Evolutionary conservation across 257 asterid genomes (phyloP), one percentile per base, ranked within the genome.

Genomic region (Leonotis leonurus): DNA sequence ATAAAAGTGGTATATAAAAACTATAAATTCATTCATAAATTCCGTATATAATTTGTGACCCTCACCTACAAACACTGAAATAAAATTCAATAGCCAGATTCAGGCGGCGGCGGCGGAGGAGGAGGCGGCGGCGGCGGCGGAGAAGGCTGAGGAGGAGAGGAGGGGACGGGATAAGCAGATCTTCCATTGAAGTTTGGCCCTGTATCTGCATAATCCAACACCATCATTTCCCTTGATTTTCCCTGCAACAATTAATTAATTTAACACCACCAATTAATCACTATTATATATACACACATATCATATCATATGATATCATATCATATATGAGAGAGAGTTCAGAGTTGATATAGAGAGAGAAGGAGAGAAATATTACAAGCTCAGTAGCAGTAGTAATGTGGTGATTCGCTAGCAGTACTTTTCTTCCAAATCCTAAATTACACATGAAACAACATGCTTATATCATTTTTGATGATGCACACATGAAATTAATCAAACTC

Each of bases 161-260:
- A 20, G 37, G 75, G 59, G 13, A 32, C 7, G 35, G 36, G 66
- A 50, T 45, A 45, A 33, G 71, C 71, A 21, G 77, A 65, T 70
- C 72, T 75, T 17, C 65, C 60, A 30, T 84, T 84, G 25, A 69
- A 41, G 61, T 80, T 84, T 27, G 94, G 83, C 69, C 86, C 87
- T 10, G 85, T 53, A 14, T 74, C 81, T 0, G 3, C 72, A 59
- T 87, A 87, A 68, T 87, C 95, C 76, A 82, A 46, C 62, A 60
- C 77, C 11, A 71, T 59, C 61, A 43, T 58, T 59, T 51, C 77
- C 54, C 80, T 78, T 62, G 60, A 45, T 62, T 73, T 77, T 30
- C 24, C 81, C 90, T 84, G 71, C 2, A 29, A 46, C 3, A 48
- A 8, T 25, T 50, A 51, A 33, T 22, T 54, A 44, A n/a, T n/a